These are phyloP conservation scores for Monilinia laxa DNA, from an alignment of 2,329 filamentous ascomycete species.

Conservation along the genomic window DNA sequence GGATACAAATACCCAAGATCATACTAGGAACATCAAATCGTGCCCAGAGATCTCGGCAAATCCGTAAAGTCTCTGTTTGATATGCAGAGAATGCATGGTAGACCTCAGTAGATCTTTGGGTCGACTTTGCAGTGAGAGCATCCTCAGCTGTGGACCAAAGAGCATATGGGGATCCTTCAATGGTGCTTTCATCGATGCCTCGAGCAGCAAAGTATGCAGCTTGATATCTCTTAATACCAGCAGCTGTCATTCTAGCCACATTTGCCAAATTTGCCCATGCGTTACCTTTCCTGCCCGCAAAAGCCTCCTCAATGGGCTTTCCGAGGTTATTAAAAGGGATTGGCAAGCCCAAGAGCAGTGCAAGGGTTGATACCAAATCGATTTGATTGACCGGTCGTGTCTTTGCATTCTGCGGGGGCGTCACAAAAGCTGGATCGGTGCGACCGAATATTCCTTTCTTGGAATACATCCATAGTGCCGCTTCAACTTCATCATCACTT, in stretches of 20 bases:
- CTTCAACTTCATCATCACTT: slow-evolving; percentile 92
- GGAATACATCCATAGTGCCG: slow-evolving; percentile 98
- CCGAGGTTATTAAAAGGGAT: slow-evolving; percentile 97
- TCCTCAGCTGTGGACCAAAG: slow-evolving; percentile 57
- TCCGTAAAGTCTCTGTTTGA: slow-evolving; percentile 71
- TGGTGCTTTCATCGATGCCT: slow-evolving; percentile 61
- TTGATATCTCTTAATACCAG: slow-evolving; percentile 89
- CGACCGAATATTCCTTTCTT: slow-evolving; percentile 83
- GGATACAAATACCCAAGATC: slow-evolving; percentile 72
- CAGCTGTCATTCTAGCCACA: slow-evolving; percentile 74
- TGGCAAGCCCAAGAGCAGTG: slow-evolving; percentile 82
- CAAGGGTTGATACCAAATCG: slow-evolving; percentile 88
- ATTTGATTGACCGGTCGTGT: slow-evolving; percentile 79
- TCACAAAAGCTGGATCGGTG: slow-evolving; percentile 56
- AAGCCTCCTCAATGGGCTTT: slow-evolving; percentile 89
- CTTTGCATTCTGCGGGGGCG: slow-evolving; percentile 71
- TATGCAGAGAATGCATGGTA: slow-evolving; percentile 68
- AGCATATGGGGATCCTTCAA: slow-evolving; percentile 52
- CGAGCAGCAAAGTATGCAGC: slow-evolving; percentile 74
- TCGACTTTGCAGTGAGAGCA: slow-evolving; percentile 32
- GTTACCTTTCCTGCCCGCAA: slow-evolving; percentile 66
- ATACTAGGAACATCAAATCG: slow-evolving; percentile 87
- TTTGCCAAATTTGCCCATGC: slow-evolving; percentile 75
- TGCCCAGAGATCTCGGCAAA: slow-evolving; percentile 87
- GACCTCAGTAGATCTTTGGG: slow-evolving; percentile 45